phyloP scores from a whole-genome alignment of 2,329 filamentous ascomycete genomes.

The Trichophaea hybrida region DNA sequence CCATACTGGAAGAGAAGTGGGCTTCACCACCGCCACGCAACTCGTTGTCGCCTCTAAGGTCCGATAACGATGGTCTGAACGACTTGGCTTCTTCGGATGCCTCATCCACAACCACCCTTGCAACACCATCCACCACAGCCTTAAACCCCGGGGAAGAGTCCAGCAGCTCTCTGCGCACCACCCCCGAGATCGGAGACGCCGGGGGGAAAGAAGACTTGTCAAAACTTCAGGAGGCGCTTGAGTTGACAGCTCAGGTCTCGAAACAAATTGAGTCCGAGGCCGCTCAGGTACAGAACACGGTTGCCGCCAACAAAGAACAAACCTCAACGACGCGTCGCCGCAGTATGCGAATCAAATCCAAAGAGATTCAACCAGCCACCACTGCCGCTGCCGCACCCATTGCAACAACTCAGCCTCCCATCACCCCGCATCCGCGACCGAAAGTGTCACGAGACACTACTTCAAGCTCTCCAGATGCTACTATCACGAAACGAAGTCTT shows the following conservation, averaged over 20 bases:
- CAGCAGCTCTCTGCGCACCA: constrained; percentile 3
- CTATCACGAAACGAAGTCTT: background rate
- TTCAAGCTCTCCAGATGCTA: constrained; percentile 8
- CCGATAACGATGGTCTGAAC: background rate
- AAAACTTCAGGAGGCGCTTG: background rate
- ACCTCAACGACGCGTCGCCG: constrained; percentile 4
- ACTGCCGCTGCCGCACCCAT: background rate
- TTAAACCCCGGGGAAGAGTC: background rate
- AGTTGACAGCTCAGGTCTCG: background rate
- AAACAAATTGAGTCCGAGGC: constrained; percentile 2
- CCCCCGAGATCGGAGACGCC: background rate
- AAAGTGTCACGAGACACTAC: constrained; percentile 5
- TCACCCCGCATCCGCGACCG: background rate
- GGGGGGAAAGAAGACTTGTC: background rate
- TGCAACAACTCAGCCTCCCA: background rate
- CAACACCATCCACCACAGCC: background rate
- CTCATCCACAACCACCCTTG: constrained; percentile 2
- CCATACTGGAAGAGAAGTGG: background rate
- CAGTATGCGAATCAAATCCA: background rate
- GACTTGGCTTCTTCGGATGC: constrained; percentile 2
- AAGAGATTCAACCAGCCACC: background rate
- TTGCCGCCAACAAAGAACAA: background rate
- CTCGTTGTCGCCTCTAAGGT: background rate
- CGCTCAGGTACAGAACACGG: background rate
- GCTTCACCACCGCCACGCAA: background rate